A percentile compares a stretch with the other conserved stretches of the same genome.
phyloP scores from a whole-genome alignment of 176 grass and related monocot species.

The Hyparrhenia diplandra region DNA sequence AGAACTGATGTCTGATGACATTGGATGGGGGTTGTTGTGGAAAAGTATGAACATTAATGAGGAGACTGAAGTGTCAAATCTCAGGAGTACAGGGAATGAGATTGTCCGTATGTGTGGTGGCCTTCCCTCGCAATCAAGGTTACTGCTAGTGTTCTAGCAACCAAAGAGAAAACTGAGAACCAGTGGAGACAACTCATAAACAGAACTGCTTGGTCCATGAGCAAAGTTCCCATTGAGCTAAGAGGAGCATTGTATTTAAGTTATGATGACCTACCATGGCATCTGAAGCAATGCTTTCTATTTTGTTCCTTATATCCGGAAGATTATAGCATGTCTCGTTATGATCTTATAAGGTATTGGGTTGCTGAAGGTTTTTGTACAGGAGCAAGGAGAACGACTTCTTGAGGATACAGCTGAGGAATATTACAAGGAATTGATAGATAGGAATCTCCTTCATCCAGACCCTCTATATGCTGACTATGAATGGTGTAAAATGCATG shows the following conservation, averaged over 20 bases:
- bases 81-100: constrained; percentile 5
- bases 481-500: not conserved
- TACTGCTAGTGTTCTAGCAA: constrained; percentile 3
- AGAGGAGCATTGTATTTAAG: constrained; percentile 25
- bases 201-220: constrained; percentile 8
- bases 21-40: constrained; percentile 24
- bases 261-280: not conserved
- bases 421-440: constrained; percentile 38
- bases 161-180: not conserved
- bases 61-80: not conserved
- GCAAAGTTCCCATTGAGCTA: not conserved
- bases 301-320: not conserved
- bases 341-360: constrained; percentile 16
- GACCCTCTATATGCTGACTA: rapidly evolving
- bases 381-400: not conserved
- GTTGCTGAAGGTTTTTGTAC: constrained; percentile 37
- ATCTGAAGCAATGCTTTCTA: constrained; percentile 30
- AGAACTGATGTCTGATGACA: not conserved
- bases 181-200: constrained; percentile 7
- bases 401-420: constrained; percentile 44
- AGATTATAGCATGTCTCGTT: rapidly evolving
- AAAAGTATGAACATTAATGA: not conserved
- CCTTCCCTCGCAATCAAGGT: constrained; percentile 34
- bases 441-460: constrained; percentile 31
- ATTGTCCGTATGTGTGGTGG: constrained; percentile 29